Conservation (phyloP, 2,329 filamentous ascomycete genomes). For the Fusarium mundagurra region DNA sequence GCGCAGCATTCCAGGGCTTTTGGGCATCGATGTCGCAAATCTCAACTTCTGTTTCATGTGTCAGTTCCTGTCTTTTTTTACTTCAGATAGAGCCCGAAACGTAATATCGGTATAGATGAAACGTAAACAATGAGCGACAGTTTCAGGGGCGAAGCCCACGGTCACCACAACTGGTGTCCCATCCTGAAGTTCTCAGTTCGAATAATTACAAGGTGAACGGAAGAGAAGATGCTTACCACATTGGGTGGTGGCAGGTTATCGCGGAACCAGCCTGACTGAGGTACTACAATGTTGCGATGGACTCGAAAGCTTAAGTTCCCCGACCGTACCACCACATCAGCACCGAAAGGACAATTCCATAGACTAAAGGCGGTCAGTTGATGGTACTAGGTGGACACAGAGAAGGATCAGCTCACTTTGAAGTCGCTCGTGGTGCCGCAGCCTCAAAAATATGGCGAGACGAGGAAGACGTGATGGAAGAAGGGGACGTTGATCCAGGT, state of each 20-base stretch:
- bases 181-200: conserved; percentile 38
- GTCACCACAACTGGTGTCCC: conserved; percentile 41
- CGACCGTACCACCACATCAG: conserved; percentile 46
- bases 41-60: conserved; percentile 39
- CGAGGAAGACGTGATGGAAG: conserved; percentile 34
- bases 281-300: conserved; percentile 49
- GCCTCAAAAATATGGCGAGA: conserved; percentile 39
- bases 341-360: conserved; percentile 46
- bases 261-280: conserved; percentile 49
- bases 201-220: neutral
- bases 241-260: conserved; percentile 46
- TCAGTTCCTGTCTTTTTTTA: neutral
- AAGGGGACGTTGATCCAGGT: conserved; percentile 28
- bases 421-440: conserved; percentile 42
- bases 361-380: conserved; percentile 40
- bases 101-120: conserved; percentile 51
- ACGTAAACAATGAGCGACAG: conserved; percentile 45
- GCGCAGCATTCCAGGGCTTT: conserved; percentile 40
- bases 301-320: conserved; percentile 40
- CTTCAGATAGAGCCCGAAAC: conserved; percentile 10
- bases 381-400: neutral
- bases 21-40: conserved; percentile 41
- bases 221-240: conserved; percentile 31
- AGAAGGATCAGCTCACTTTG: conserved; percentile 31
- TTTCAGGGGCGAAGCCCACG: conserved; percentile 38